These are phyloP conservation scores for Conoideocrella luteorostrata DNA, from an alignment of 2,329 filamentous ascomycete genomes.

Conservation along the genomic window DNA sequence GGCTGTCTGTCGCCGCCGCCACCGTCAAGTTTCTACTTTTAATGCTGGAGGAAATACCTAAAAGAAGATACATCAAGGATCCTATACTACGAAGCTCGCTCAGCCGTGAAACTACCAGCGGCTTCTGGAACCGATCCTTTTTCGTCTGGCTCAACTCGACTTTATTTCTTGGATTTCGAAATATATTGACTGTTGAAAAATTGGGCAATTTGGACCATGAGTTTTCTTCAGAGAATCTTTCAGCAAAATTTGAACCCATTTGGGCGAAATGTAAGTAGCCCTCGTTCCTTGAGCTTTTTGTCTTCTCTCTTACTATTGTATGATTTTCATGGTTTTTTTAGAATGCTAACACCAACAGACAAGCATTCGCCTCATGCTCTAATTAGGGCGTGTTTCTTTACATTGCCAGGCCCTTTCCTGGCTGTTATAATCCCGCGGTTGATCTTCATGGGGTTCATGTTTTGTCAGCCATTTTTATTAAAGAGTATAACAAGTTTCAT, in stretches of 20 bases:
- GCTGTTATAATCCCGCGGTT: slow-evolving; percentile 22
- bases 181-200: not conserved
- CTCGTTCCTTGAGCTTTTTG: not conserved
- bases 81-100: not conserved
- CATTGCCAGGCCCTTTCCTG: slow-evolving; percentile 11
- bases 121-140: slow-evolving; percentile 7
- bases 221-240: not conserved
- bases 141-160: slow-evolving; percentile 1
- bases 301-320: not conserved
- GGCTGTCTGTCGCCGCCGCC: slow-evolving; percentile 23
- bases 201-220: not conserved
- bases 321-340: not conserved
- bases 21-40: slow-evolving; percentile 27
- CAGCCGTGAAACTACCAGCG: slow-evolving; percentile 17
- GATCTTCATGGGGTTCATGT: slow-evolving; percentile 24
- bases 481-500: slow-evolving; percentile 21
- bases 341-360: too few species aligned
- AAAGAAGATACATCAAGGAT: slow-evolving; percentile 2
- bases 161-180: not conserved
- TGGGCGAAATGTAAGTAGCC: not conserved
- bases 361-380: slow-evolving; percentile 4
- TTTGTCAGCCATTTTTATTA: slow-evolving; percentile 34
- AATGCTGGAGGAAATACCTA: slow-evolving; percentile 27
- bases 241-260: not conserved
- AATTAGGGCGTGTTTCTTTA: slow-evolving; percentile 7